Percentiles rank a stretch among this genome's conserved stretches.
Evolutionary conservation across 2,329 filamentous ascomycete species (phyloP).

Genomic region (Dothistroma pini): DNA sequence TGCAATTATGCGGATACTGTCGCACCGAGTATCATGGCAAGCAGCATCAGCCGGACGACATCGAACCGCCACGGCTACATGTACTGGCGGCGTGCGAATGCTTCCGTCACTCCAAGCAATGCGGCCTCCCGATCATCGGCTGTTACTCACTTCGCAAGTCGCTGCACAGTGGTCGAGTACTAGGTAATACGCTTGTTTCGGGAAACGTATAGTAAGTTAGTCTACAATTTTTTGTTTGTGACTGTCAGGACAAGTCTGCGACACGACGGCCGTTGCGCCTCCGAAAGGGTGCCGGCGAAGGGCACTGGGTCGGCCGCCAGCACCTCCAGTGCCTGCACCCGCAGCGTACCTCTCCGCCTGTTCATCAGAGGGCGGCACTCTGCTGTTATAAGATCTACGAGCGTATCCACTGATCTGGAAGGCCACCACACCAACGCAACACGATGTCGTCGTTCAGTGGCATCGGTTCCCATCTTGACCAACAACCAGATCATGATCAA

Average conservation of each 20-base stretch:
- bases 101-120: not conserved
- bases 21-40: not conserved
- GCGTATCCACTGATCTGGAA: not conserved
- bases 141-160: slow-evolving; percentile 3
- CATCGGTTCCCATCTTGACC: not conserved
- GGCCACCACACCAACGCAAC: not conserved
- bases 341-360: not conserved
- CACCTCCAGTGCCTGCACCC: not conserved
- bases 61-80: not conserved
- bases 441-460: not conserved
- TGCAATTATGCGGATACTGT: not conserved
- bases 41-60: not conserved
- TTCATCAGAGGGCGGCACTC: not conserved
- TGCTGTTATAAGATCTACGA: not conserved
- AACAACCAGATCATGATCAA: not conserved
- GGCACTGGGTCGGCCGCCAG: not conserved
- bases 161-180: not conserved
- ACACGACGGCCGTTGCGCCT: not conserved
- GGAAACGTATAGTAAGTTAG: not conserved
- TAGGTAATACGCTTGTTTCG: not conserved
- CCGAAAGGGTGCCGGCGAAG: not conserved
- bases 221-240: not conserved
- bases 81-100: not conserved
- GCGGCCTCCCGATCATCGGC: slow-evolving; percentile 1
- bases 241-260: not conserved